Base-by-base conservation (phyloP, 192 early-diverging fungal species). In the Coemansia sp. region DNA sequence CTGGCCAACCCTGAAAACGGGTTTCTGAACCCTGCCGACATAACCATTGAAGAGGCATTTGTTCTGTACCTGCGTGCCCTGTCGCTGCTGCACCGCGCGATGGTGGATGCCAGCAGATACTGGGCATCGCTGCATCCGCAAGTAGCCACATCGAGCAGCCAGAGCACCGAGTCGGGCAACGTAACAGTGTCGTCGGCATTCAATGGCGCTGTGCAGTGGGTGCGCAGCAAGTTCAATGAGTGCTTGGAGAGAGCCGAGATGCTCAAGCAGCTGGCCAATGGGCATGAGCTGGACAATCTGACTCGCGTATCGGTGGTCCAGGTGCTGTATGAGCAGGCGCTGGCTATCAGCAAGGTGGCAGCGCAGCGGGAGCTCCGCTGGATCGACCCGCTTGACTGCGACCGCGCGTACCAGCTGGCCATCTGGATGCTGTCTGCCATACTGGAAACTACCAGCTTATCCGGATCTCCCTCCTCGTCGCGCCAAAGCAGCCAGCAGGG, bases 211-310 rank as follows among this genome's bases (percentile, higher is more conserved):
- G 92, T 97, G 8, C 89, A 94, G 59, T 97, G 92, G 91, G 88
- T 96, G 50, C 86, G 91, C 18, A 84, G 82, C 46, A 83, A 87
- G 53, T 98, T 94, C 63, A 94, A 98, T 72, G 89, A 88, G 46
- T 94, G 91, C 47, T 61, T 96, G 9, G 92, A 94, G 13, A 79
- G 85, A 5, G 95, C 94, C 0, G 87, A 93, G 63, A 64, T 75
- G 19, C 80, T 84, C 7, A 83, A 83, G 31, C 79, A 72, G 36
- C 73, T 78, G 15, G 72, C 78, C 21, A 79, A 84, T 30, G 80
- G 83, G 42, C 54, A 71, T n/a, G 72, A 80, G 20, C 72, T 77
- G 35, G 80, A 72, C 14, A 69, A 76, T 36, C 70, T 82, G 2
- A 52, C 63, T 3, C 59, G 63, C 4, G 68, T 77, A 10, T 80